A percentile compares a stretch with the other conserved stretches of the same genome.
These are phyloP conservation scores for Cyberlindnera bimundalis DNA, from an alignment of 805 yeast genomes.

Conservation along the genomic window DNA sequence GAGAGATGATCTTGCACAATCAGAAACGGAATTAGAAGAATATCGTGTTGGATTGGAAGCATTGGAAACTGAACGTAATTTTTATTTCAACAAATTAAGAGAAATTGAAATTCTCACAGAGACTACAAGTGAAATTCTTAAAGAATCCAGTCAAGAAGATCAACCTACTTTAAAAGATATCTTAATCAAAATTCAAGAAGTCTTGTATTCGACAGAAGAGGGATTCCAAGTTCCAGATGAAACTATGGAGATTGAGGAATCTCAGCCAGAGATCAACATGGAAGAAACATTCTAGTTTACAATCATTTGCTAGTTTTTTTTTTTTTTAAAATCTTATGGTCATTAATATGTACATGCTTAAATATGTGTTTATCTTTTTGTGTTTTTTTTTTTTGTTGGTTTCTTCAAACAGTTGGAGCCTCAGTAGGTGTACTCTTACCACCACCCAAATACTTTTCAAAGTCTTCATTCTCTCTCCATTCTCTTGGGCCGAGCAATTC, in stretches of 20 bases:
- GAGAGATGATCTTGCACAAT: slow-evolving; percentile 35
- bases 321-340: not conserved
- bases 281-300: slow-evolving; percentile 33
- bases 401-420: slow-evolving; percentile 2
- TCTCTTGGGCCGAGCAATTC: slow-evolving; percentile 74
- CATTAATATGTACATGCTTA: slow-evolving; percentile 7
- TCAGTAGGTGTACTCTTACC: slow-evolving; percentile 19
- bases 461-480: slow-evolving; percentile 80
- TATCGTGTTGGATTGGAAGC: slow-evolving; percentile 58
- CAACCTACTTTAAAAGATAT: slow-evolving; percentile 38
- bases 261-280: slow-evolving; percentile 24
- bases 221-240: slow-evolving; percentile 69
- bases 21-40: slow-evolving; percentile 53
- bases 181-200: slow-evolving; percentile 63
- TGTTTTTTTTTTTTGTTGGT: not conserved
- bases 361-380: not conserved
- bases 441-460: slow-evolving; percentile 72
- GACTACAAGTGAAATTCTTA: slow-evolving; percentile 51
- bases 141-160: slow-evolving; percentile 29
- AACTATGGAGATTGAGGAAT: slow-evolving; percentile 27
- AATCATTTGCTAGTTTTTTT: no score
- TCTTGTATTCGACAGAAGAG: slow-evolving; percentile 77
- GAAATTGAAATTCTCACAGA: slow-evolving; percentile 83
- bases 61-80: slow-evolving; percentile 79
- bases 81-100: slow-evolving; percentile 84